phyloP scores from a whole-genome alignment of 2,329 filamentous ascomycete species.

The Xylaria sp. region DNA sequence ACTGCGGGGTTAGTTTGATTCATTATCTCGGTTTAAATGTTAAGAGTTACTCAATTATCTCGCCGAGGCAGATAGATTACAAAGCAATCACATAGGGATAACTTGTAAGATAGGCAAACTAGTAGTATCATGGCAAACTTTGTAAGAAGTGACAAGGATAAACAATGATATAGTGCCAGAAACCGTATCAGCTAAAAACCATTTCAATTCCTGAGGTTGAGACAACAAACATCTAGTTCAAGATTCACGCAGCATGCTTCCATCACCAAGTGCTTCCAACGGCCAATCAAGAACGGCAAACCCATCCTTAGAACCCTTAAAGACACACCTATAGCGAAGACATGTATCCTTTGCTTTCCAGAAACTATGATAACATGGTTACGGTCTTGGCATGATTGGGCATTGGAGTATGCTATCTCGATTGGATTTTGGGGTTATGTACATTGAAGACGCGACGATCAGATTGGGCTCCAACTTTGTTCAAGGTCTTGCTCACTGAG shows the following conservation, averaged over 20 bases:
- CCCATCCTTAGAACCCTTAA: conserved; percentile 27
- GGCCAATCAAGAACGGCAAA: conserved; percentile 47
- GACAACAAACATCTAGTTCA: conserved; percentile 47
- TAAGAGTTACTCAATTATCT: not conserved
- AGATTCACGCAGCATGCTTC: conserved; percentile 50
- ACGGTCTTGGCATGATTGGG: not conserved
- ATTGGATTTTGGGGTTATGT: conserved; percentile 1
- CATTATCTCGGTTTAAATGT: no score
- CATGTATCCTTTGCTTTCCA: no score
- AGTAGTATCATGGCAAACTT: no score
- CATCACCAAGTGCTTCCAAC: conserved; percentile 50
- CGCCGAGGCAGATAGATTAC: not conserved
- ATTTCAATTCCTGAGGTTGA: not conserved
- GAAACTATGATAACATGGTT: no score
- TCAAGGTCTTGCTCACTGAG: no score
- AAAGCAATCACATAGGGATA: no score
- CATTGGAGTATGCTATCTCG: not conserved
- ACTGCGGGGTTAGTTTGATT: conserved; percentile 2
- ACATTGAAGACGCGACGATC: not conserved
- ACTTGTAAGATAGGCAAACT: no score
- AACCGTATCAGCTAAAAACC: not conserved
- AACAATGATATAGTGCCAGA: not conserved
- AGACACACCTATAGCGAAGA: not conserved
- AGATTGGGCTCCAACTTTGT: not conserved
- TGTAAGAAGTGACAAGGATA: not conserved